Base-by-base conservation (phyloP, 805 yeast genomes). In the Helenozyma baotianmanensis region DNA sequence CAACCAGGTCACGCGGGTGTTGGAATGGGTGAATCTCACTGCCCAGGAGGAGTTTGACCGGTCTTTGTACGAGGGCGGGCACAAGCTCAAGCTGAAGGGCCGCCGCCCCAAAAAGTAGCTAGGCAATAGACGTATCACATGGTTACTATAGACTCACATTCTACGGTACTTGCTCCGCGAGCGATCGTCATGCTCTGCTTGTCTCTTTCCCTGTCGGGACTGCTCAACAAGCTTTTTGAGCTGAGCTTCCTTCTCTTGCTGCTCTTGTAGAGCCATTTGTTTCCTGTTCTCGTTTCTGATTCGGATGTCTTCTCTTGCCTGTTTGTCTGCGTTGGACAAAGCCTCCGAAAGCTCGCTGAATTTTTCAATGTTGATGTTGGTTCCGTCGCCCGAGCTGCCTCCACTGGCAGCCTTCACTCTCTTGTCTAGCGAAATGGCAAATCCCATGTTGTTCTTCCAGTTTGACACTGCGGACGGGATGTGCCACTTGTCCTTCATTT, bases 401-500 rank as follows among this genome's bases (percentile, higher is more conserved):
- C 54, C 53, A 10, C 72, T 70, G 2, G 77, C 70, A 1, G 81
- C 80, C 15, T 50, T 38, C 35, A 85, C 64, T 38, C 97, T 66
- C 49, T 82, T 84, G 34, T 88, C 95, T 25, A 89, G 57, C 1
- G 82, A 78, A 27, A 89, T 80, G 1, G 95, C 78, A 52, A 78
- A 86, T 1, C 97, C 97, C 46, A 84, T 82, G 12, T 89, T 85
- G 56, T 92, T 92, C 56, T 88, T 89, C 97, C 97, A 92, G 55
- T 86, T 87, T 1, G 97, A 90, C 0, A 90, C 75, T 1, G 94
- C 86, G 0, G 95, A 80, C 0, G 97, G 97, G 19, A 92, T 87
- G 29, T 72, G 70, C 96, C 97, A 90, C 40, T 75, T 71, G 17
- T 74, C 76, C 42, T 78, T 83, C 33, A 88, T 95, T 44, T 81